phyloP scores from a whole-genome alignment of 2,329 filamentous ascomycete species.

The Geoglossum cookeanum region DNA sequence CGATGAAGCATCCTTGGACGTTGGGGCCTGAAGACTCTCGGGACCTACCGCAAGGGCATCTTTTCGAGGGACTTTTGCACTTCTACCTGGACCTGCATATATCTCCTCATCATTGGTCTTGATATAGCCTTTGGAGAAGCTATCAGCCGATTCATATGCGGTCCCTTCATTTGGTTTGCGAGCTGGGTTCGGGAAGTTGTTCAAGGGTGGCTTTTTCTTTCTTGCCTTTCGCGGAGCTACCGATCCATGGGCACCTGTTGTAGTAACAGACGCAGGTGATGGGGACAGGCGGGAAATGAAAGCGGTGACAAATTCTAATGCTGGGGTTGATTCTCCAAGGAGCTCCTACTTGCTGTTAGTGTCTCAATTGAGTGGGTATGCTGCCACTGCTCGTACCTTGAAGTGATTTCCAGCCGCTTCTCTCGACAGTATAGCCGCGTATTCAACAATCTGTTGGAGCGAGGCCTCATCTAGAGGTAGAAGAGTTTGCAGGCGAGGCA shows the following conservation, averaged over 20 bases:
- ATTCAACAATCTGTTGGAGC: conserved; percentile 66
- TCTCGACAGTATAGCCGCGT: conserved; percentile 58
- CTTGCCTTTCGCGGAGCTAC: neutral
- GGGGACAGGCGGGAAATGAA: conserved; percentile 48
- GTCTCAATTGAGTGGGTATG: neutral
- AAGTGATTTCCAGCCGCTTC: conserved; percentile 67
- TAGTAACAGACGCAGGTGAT: conserved; percentile 10
- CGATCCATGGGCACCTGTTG: neutral
- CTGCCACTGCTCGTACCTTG: conserved; percentile 19
- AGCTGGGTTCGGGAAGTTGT: conserved; percentile 23
- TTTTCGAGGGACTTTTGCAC: conserved; percentile 16
- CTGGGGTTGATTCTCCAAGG: conserved; percentile 65
- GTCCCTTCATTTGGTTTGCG: conserved; percentile 38
- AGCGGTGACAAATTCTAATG: conserved; percentile 49
- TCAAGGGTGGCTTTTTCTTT: conserved; percentile 9
- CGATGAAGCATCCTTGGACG: conserved; percentile 12
- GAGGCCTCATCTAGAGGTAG: conserved; percentile 74
- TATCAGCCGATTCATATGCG: neutral
- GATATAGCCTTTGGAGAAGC: conserved; percentile 49
- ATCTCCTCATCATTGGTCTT: conserved; percentile 64
- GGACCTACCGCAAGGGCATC: conserved; percentile 31
- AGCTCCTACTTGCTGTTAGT: conserved; percentile 32
- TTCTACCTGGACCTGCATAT: conserved; percentile 30
- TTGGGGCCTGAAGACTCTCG: conserved; percentile 26
- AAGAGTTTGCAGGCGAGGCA: conserved; percentile 56